Evolutionary conservation across 768 basidiomycete species (phyloP).

Genomic region (Crucibulum laeve): DNA sequence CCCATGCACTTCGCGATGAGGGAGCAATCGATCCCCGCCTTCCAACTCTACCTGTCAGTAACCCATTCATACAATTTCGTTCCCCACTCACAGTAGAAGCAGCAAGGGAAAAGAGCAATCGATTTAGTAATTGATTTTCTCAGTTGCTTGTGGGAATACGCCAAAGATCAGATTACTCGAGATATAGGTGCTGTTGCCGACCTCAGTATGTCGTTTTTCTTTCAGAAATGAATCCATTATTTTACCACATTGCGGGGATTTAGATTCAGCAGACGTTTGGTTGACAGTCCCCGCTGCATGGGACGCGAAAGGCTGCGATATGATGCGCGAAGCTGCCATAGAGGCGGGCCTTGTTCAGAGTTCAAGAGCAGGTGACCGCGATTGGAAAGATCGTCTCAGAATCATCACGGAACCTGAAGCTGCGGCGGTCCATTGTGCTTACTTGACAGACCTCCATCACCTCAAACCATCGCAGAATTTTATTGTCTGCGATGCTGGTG

Average conservation of each 20-base stretch:
- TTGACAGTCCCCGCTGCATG: constrained; percentile 88
- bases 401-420: constrained; percentile 86
- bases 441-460: constrained; percentile 75
- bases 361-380: constrained; percentile 60
- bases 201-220: constrained; percentile 49
- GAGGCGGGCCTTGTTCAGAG: constrained; percentile 75
- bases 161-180: constrained; percentile 80
- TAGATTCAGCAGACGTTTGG: constrained; percentile 82
- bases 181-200: constrained; percentile 86
- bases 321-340: constrained; percentile 85
- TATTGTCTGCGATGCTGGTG: constrained; percentile 90
- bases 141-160: constrained; percentile 81
- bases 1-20: constrained; percentile 72
- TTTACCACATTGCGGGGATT: no score
- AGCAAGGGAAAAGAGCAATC: constrained; percentile 73
- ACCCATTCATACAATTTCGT: background rate
- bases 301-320: constrained; percentile 81
- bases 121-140: constrained; percentile 85
- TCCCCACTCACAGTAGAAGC: constrained; percentile 4
- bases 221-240: background rate
- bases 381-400: constrained; percentile 76
- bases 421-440: constrained; percentile 87
- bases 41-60: constrained; percentile 70
- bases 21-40: constrained; percentile 70
- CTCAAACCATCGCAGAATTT: constrained; percentile 80